A percentile compares a stretch with the other conserved stretches of the same genome.
phyloP scores from a whole-genome alignment of 257 asterid species.

The Asclepias syriaca region DNA sequence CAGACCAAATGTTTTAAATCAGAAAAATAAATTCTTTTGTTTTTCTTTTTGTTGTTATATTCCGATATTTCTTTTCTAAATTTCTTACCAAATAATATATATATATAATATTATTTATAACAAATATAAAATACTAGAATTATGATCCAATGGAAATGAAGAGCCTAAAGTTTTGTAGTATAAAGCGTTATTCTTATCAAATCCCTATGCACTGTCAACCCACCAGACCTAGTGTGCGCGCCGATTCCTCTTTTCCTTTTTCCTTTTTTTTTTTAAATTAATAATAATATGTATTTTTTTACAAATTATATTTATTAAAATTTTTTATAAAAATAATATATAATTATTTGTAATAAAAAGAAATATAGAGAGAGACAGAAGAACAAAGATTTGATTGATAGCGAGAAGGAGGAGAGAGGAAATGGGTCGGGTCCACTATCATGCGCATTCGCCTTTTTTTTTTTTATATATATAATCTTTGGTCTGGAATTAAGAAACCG shows the following conservation, averaged over 20 bases:
- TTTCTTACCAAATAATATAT: no score
- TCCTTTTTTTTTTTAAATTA: no score
- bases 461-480: constrained; percentile 9
- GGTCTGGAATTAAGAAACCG: constrained; percentile 76
- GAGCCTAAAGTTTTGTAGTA: background rate
- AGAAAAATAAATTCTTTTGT: background rate
- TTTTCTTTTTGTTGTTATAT: background rate
- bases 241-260: background rate
- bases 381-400: constrained; percentile 16
- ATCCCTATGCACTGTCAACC: constrained; percentile 25
- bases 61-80: no score
- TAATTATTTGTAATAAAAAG: no score
- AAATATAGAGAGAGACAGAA: background rate
- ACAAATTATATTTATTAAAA: no score
- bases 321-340: no score
- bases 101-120: no score
- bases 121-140: no score
- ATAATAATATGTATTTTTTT: no score
- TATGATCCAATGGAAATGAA: background rate
- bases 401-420: background rate
- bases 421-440: constrained; percentile 21
- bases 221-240: constrained; percentile 28
- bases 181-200: constrained; percentile 6
- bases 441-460: constrained; percentile 34
- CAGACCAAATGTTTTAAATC: background rate